Evolutionary conservation across 164 flowering plant species (phyloP), one percentile per base, ranked within the genome.

Genomic region (Vitis amurensis): DNA sequence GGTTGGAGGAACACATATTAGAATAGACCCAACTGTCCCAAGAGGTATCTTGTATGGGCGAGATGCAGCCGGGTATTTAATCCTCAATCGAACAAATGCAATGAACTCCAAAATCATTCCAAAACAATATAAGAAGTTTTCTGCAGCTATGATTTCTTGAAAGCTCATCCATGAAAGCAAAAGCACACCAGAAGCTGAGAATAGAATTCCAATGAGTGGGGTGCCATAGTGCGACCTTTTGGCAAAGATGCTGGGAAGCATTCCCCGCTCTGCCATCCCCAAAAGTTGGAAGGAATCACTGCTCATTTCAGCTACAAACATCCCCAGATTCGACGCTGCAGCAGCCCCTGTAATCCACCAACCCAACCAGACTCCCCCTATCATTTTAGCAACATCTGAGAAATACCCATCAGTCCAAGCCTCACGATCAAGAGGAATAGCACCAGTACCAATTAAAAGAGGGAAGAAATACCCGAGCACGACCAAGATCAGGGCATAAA

Each of bases 281-380:
- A 86, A 79, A 64, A 86, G 86, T 52, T 84, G 88, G 76, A 84
- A 84, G 14, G 88, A 83, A 61, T 83, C 88, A 50, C 90, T 86
- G 80, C 88, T 86, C 90, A 86, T 86, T 55, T 84, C 88, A 3
- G 90, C 77, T 49, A 86, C 79, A 78, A 84, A 86, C 86, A 83
- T 78, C 17, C 88, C 90, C 86, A 86, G 81, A 68, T 84, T 86
- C 8, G 90, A 84, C 70, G 81, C 55, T 14, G 88, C 90, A 48
- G 88, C 76, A 51, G 88, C 90, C 15, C 72, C 83, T 69, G 83
- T 83, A 13, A 86, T 29, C 90, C 86, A 86, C 76, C 73, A 75
- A 31, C 84, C 69, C 71, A 84, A 73, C 90, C 90, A 86, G 16
- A 61, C 84, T 55, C 90, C 88, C 23, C 87, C 90, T 9, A 87